A percentile compares a stretch with the other conserved stretches of the same genome.
Conservation (phyloP, 2,329 filamentous ascomycete species). For the Fusarium citri region DNA sequence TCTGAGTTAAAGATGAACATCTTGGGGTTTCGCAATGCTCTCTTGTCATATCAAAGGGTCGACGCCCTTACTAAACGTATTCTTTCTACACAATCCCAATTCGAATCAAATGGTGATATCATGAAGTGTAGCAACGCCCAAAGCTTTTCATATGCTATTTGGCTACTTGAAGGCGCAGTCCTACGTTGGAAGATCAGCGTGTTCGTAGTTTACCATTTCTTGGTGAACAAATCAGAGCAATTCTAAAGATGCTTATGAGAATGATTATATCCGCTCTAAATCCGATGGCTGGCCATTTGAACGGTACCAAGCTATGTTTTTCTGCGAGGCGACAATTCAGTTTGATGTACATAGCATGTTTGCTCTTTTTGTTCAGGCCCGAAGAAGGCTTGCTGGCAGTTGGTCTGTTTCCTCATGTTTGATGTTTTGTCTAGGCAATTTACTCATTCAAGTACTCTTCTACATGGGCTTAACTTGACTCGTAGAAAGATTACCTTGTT, state of each 20-base stretch:
- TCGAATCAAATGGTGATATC: not conserved
- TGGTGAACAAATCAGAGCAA: constrained; percentile 28
- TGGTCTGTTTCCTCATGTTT: too few relatives aligned
- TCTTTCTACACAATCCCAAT: not conserved
- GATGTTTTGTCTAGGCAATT: too few relatives aligned
- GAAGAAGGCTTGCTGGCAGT: not conserved
- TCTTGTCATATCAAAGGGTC: not conserved
- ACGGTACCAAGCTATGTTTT: too few relatives aligned
- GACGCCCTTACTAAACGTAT: not conserved
- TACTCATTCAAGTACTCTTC: not conserved
- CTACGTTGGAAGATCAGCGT: not conserved
- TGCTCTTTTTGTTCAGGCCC: not conserved
- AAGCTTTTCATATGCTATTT: too few relatives aligned
- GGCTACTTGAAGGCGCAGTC: not conserved
- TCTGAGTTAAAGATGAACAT: constrained; percentile 23
- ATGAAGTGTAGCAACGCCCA: too few relatives aligned
- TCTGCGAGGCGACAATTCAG: not conserved
- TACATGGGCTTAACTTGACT: not conserved
- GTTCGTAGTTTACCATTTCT: not conserved
- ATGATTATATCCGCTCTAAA: constrained; percentile 15
- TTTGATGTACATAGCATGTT: not conserved
- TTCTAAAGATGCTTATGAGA: constrained; percentile 31
- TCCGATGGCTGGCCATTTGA: not conserved
- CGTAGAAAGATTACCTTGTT: not conserved
- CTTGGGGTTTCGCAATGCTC: not conserved